Percentiles rank a stretch among this genome's conserved stretches.
phyloP scores from a whole-genome alignment of 345 rosid species.

The Camelina laxa region DNA sequence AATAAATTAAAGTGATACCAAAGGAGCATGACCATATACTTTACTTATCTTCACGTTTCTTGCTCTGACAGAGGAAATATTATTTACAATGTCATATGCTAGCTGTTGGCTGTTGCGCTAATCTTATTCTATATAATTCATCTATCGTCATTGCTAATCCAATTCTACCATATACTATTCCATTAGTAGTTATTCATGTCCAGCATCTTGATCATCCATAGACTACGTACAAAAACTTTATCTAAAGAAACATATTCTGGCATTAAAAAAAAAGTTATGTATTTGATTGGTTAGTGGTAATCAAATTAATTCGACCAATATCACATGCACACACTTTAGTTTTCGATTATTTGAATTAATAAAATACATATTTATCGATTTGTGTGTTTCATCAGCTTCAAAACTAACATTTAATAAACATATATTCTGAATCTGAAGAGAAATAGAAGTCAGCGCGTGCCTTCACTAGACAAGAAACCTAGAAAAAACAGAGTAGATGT shows the following conservation, averaged over 20 bases:
- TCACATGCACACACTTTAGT: neutral
- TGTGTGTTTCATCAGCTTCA: too few species aligned
- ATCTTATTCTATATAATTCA: neutral
- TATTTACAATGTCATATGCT: constrained; percentile 8
- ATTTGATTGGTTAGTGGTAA: neutral
- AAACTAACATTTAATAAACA: neutral
- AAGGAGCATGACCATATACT: neutral
- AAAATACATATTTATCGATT: neutral
- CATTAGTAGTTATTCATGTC: neutral
- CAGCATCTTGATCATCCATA: too few species aligned
- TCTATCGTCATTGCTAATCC: neutral
- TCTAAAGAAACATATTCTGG: too few species aligned
- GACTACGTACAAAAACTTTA: too few species aligned
- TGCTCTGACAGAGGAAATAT: neutral
- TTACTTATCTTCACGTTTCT: constrained; percentile 9
- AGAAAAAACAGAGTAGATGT: neutral
- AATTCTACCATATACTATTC: neutral
- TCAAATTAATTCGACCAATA: too few species aligned
- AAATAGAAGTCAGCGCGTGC: constrained; percentile 12
- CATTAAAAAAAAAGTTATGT: neutral
- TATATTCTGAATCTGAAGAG: neutral
- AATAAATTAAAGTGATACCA: constrained; percentile 24
- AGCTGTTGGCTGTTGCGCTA: constrained; percentile 4
- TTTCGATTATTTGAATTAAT: neutral
- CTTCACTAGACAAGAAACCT: constrained; percentile 16